phyloP scores from a whole-genome alignment of 192 early-diverging fungal genomes.

The Gamsiella multidivaricata region DNA sequence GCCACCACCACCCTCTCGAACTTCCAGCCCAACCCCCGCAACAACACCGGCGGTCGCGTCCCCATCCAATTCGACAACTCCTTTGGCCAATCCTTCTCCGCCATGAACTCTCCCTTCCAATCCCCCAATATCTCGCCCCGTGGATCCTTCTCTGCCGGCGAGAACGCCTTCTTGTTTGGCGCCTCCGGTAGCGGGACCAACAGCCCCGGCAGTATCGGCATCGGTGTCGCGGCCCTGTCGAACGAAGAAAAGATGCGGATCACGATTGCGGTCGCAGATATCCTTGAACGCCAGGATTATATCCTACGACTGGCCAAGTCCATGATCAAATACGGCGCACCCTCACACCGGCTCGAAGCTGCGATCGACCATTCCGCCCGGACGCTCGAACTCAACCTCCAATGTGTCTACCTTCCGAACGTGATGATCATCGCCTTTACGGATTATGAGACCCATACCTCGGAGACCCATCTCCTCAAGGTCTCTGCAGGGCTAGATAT shows the following conservation, averaged over 20 bases:
- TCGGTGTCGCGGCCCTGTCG: conserved; percentile 26
- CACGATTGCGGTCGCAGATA: conserved; percentile 72
- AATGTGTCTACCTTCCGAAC: conserved; percentile 75
- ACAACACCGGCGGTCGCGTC: conserved; percentile 16
- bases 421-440: conserved; percentile 80
- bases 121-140: conserved; percentile 31
- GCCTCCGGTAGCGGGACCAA: not conserved
- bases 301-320: conserved; percentile 69
- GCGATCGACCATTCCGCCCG: conserved; percentile 71
- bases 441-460: conserved; percentile 76
- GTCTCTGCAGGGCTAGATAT: conserved; percentile 71
- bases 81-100: conserved; percentile 21
- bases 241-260: conserved; percentile 62
- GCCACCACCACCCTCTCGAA: conserved; percentile 12
- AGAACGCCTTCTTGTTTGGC: not conserved
- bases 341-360: conserved; percentile 74
- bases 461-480: conserved; percentile 80
- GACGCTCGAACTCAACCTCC: conserved; percentile 70
- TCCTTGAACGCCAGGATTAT: conserved; percentile 76
- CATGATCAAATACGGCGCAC: conserved; percentile 76
- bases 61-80: conserved; percentile 21
- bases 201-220: not conserved
- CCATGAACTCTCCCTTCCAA: conserved; percentile 12
- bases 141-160: conserved; percentile 30
- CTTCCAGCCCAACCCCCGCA: conserved; percentile 16